A percentile compares a stretch with the other conserved stretches of the same genome.
phyloP scores from a whole-genome alignment of 176 grass and related monocot genomes.

The Carex pumila region DNA sequence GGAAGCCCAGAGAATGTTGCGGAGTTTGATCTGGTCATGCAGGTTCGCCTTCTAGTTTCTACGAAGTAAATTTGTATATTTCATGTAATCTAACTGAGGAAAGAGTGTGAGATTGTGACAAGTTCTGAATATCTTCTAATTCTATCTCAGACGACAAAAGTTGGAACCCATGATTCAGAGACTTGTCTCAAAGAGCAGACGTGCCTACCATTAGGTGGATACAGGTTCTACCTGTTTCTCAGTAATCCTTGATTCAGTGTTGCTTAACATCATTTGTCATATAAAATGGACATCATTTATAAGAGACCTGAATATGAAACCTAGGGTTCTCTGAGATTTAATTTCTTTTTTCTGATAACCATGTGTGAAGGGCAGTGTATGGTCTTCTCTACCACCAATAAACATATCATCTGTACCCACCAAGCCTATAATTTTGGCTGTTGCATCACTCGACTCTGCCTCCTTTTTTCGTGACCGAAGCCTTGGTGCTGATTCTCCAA shows the following conservation, averaged over 20 bases:
- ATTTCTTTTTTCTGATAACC: constrained; percentile 39
- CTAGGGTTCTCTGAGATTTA: constrained; percentile 6
- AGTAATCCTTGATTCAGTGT: not conserved
- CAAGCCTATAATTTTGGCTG: constrained; percentile 69
- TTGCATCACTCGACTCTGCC: constrained; percentile 75
- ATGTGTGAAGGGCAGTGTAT: constrained; percentile 95
- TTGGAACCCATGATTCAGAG: constrained; percentile 69
- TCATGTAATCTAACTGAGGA: not conserved
- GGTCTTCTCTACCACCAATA: constrained; percentile 83
- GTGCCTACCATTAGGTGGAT: constrained; percentile 90
- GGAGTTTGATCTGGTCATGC: constrained; percentile 97
- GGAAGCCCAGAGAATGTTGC: constrained; percentile 61
- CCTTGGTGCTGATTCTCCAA: constrained; percentile 90
- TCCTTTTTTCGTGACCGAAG: constrained; percentile 86
- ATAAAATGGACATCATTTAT: not conserved
- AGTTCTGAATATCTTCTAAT: constrained; percentile 26
- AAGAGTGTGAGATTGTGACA: constrained; percentile 9
- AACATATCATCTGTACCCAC: constrained; percentile 46
- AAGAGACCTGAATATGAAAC: not conserved
- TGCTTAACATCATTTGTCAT: not conserved
- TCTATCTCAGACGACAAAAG: constrained; percentile 71
- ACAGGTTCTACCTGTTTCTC: constrained; percentile 48
- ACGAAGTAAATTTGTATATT: constrained; percentile 3
- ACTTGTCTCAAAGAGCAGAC: constrained; percentile 72
- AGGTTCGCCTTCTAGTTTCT: constrained; percentile 46